These are phyloP conservation scores for Zoysia matrella DNA, from an alignment of 202 grass and related monocot genomes.

Conservation along the genomic window DNA sequence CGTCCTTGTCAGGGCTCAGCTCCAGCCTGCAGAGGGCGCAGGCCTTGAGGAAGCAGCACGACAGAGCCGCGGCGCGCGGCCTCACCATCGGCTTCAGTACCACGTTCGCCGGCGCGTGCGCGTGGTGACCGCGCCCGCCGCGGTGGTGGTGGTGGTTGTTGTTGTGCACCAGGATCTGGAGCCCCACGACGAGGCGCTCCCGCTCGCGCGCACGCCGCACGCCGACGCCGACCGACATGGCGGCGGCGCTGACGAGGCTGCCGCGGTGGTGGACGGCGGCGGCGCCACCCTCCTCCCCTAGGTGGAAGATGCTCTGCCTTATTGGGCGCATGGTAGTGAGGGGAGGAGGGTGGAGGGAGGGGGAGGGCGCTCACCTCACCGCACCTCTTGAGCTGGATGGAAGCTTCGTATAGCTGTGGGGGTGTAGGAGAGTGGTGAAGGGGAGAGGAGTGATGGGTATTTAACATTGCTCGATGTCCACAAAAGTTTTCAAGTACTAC, in stretches of 20 bases:
- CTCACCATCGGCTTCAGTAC: constrained; percentile 37
- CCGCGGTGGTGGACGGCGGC: constrained; percentile 19
- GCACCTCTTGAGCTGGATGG: not conserved
- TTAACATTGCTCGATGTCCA: constrained; percentile 51
- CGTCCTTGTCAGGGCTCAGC: constrained; percentile 53
- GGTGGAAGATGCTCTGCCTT: constrained; percentile 61
- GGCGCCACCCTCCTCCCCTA: constrained; percentile 48
- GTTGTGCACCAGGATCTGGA: constrained; percentile 63
- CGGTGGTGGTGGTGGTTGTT: constrained; percentile 29
- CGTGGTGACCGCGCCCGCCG: not conserved
- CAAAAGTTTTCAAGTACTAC: constrained; percentile 30
- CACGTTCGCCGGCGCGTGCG: constrained; percentile 43
- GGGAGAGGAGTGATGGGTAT: constrained; percentile 55
- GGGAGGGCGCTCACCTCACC: constrained; percentile 5
- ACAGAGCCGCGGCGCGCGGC: not conserved
- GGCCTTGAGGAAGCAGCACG: constrained; percentile 53
- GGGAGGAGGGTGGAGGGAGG: not conserved
- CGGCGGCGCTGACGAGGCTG: not conserved
- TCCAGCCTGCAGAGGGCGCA: constrained; percentile 57
- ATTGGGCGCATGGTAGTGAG: constrained; percentile 46
- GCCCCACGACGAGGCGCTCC: constrained; percentile 48
- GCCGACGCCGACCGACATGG: constrained; percentile 14
- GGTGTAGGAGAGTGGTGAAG: constrained; percentile 26
- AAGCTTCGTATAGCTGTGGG: not conserved
- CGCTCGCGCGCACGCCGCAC: not conserved